Evolutionary conservation across 176 grass and related monocot genomes (phyloP).

Genomic region (Paspalum vaginatum): DNA sequence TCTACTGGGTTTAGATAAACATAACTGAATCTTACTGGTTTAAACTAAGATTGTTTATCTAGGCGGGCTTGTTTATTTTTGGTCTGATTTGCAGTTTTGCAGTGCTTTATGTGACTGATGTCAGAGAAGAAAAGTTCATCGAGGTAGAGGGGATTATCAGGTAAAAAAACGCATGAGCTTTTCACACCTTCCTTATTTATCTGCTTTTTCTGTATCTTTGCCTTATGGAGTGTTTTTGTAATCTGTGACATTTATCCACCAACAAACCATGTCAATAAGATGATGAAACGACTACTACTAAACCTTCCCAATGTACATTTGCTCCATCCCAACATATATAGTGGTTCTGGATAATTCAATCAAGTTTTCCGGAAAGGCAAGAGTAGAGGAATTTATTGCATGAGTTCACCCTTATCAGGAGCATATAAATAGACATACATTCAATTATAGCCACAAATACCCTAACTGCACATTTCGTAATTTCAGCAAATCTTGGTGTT

Average conservation of each 20-base stretch:
- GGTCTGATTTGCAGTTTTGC: no score
- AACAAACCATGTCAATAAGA: constrained; percentile 35
- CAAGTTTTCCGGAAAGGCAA: constrained; percentile 36
- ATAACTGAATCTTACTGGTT: no score
- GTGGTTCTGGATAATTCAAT: constrained; percentile 26
- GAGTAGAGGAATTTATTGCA: not conserved
- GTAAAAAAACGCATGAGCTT: no score
- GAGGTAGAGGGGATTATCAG: no score
- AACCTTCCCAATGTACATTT: constrained; percentile 26
- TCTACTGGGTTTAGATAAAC: no score
- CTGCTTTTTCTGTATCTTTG: no score
- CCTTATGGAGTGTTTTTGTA: no score
- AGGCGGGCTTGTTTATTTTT: no score
- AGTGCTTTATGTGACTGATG: no score
- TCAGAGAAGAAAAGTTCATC: no score
- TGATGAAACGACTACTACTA: constrained; percentile 31
- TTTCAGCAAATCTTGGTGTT: constrained; percentile 24
- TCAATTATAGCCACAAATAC: not conserved
- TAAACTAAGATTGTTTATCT: no score
- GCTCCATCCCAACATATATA: constrained; percentile 27
- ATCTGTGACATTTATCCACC: constrained; percentile 5
- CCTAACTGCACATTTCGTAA: not conserved
- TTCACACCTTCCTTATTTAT: no score
- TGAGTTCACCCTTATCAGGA: constrained; percentile 9
- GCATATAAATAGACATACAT: constrained; percentile 27